Evolutionary conservation across 106 monocot species (phyloP).

Genomic region (Phalaenopsis aphrodite): DNA sequence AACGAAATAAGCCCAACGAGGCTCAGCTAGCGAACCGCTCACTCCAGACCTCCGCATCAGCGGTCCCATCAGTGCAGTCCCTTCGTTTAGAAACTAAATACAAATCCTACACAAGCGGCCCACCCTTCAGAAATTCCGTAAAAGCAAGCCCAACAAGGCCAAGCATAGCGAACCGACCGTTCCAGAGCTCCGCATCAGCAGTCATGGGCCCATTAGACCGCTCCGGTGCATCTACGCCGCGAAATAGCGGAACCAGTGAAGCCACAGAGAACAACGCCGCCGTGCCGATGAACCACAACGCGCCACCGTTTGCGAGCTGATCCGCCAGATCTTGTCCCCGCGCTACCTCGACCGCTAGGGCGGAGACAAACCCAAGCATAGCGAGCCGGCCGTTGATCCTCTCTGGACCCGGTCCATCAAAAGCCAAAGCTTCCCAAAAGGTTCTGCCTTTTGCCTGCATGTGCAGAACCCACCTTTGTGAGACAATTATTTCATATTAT

Average conservation of each 20-base stretch:
- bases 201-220: slow-evolving; percentile 33
- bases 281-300: slow-evolving; percentile 34
- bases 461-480: neutral
- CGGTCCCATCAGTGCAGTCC: too few relatives aligned
- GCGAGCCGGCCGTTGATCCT: slow-evolving; percentile 72
- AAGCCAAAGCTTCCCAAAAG: slow-evolving; percentile 47
- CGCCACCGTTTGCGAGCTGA: slow-evolving; percentile 46
- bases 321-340: slow-evolving; percentile 32
- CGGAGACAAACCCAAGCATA: slow-evolving; percentile 68
- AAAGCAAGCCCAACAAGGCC: slow-evolving; percentile 59
- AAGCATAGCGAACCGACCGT: slow-evolving; percentile 75
- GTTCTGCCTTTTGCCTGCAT: slow-evolving; percentile 37
- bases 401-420: slow-evolving; percentile 73
- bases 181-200: slow-evolving; percentile 66
- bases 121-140: slow-evolving; percentile 68
- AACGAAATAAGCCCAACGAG: too few relatives aligned
- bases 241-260: slow-evolving; percentile 56
- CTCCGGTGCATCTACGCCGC: slow-evolving; percentile 45
- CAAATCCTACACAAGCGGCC: slow-evolving; percentile 37
- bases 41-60: too few relatives aligned
- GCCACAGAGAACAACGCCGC: slow-evolving; percentile 42
- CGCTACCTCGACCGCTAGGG: slow-evolving; percentile 46
- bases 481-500: neutral
- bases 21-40: too few relatives aligned
- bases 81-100: neutral